Conservation (phyloP, 2,329 filamentous ascomycete species). For the Sordariomycetes sp. region DNA sequence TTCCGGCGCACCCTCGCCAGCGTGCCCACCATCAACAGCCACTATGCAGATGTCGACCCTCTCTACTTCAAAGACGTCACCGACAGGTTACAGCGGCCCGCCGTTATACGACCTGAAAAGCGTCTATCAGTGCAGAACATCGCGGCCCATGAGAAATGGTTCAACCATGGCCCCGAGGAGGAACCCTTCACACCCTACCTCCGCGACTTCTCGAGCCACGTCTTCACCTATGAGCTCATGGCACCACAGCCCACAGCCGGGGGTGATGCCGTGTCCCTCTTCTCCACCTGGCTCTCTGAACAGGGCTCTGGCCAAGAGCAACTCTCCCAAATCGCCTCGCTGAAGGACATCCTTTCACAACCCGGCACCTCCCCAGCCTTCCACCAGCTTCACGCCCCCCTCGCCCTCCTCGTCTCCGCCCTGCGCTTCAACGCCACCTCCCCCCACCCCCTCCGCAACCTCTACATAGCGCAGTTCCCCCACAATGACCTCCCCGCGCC, state of each 20-base stretch:
- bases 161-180: slow-evolving; percentile 17
- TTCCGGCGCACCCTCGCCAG: not conserved
- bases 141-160: slow-evolving; percentile 51
- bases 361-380: slow-evolving; percentile 23
- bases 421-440: slow-evolving; percentile 32
- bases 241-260: slow-evolving; percentile 9
- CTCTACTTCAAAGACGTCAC: not conserved
- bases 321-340: slow-evolving; percentile 3
- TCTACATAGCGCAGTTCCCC: slow-evolving; percentile 82
- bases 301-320: not conserved
- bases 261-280: slow-evolving; percentile 8
- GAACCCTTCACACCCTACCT: slow-evolving; percentile 16
- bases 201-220: slow-evolving; percentile 15
- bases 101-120: not conserved
- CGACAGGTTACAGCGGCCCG: not conserved
- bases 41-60: not conserved
- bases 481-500: slow-evolving; percentile 54
- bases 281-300: slow-evolving; percentile 16
- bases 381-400: slow-evolving; percentile 46
- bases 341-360: slow-evolving; percentile 10
- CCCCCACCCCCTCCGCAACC: slow-evolving; percentile 20
- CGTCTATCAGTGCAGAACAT: slow-evolving; percentile 15
- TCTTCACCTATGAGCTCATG: slow-evolving; percentile 29
- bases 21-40: not conserved
- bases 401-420: slow-evolving; percentile 53